Conservation (phyloP, 2,329 filamentous ascomycete genomes). For the Plenodomus lindquistii region DNA sequence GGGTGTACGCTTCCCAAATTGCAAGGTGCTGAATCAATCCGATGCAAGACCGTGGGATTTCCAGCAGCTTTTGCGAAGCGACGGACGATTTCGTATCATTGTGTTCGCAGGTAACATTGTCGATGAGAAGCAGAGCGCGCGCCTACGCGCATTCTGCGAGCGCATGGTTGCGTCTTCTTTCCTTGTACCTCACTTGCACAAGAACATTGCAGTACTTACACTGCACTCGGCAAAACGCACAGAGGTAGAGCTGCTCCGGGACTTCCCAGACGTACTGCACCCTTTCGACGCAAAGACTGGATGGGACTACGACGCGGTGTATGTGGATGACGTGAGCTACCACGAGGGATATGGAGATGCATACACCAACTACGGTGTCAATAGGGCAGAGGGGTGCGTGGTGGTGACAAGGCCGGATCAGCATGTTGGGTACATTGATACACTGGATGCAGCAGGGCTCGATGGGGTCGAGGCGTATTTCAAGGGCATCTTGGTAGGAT, state of each 20-base stretch:
- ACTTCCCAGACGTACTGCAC: slow-evolving; percentile 50
- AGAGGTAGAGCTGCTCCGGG: slow-evolving; percentile 48
- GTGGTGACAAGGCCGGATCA: slow-evolving; percentile 69
- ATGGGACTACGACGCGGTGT: slow-evolving; percentile 51
- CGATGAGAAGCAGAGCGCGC: slow-evolving; percentile 47
- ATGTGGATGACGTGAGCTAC: slow-evolving; percentile 52
- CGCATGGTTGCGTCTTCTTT: slow-evolving; percentile 48
- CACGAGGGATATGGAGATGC: slow-evolving; percentile 50
- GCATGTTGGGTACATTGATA: slow-evolving; percentile 59
- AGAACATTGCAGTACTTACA: slow-evolving; percentile 63
- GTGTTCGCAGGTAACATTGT: slow-evolving; percentile 66
- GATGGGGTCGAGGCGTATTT: slow-evolving; percentile 39
- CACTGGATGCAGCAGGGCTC: slow-evolving; percentile 37
- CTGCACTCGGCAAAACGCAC: slow-evolving; percentile 60
- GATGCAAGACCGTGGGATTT: slow-evolving; percentile 62
- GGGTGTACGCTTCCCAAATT: slow-evolving; percentile 63
- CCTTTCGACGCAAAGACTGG: slow-evolving; percentile 46
- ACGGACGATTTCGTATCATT: slow-evolving; percentile 63
- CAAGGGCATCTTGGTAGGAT: slow-evolving; percentile 29
- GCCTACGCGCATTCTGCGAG: slow-evolving; percentile 55
- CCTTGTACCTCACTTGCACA: slow-evolving; percentile 51
- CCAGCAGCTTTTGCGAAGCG: slow-evolving; percentile 59
- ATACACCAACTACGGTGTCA: slow-evolving; percentile 63
- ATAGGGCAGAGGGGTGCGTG: slow-evolving; percentile 58
- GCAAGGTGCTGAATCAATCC: slow-evolving; percentile 63